phyloP scores from a whole-genome alignment of 768 basidiomycete species.

The Tephrocybe sp. region DNA sequence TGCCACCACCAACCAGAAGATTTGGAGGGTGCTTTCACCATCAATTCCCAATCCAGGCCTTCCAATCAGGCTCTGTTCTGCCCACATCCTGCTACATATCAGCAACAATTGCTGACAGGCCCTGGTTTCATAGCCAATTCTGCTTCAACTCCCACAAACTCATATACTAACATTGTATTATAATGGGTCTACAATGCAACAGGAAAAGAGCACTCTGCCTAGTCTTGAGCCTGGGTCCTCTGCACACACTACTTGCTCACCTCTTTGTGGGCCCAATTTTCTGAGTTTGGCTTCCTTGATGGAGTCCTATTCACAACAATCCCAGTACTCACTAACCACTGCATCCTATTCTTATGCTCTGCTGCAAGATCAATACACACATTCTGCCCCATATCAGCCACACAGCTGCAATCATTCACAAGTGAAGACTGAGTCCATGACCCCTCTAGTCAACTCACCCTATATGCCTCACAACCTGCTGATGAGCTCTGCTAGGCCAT shows the following conservation, averaged over 20 bases:
- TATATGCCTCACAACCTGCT: constrained; percentile 54
- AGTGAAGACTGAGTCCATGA: constrained; percentile 49
- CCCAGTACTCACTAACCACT: constrained; percentile 62
- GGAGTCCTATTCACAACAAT: constrained; percentile 72
- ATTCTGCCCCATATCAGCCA: constrained; percentile 46
- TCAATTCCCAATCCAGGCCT: constrained; percentile 39
- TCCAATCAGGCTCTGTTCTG: constrained; percentile 55
- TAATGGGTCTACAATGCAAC: constrained; percentile 45
- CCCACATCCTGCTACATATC: constrained; percentile 57
- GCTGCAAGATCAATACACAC: constrained; percentile 39
- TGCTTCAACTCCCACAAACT: constrained; percentile 41
- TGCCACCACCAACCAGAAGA: constrained; percentile 73
- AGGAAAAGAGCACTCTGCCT: constrained; percentile 56
- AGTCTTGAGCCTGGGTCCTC: constrained; percentile 52
- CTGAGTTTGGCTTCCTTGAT: constrained; percentile 48
- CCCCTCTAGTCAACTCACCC: constrained; percentile 49
- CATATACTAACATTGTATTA: constrained; percentile 66
- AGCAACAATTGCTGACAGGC: constrained; percentile 45
- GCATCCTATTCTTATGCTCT: constrained; percentile 50
- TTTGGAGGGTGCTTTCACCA: constrained; percentile 51
- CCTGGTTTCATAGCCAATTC: constrained; percentile 31
- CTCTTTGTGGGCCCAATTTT: constrained; percentile 54
- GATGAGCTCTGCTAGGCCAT: constrained; percentile 32
- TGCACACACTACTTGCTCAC: constrained; percentile 56
- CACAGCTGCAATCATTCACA: constrained; percentile 61